Conservation (phyloP, 345 rosid genomes). For the Salix dunnii region DNA sequence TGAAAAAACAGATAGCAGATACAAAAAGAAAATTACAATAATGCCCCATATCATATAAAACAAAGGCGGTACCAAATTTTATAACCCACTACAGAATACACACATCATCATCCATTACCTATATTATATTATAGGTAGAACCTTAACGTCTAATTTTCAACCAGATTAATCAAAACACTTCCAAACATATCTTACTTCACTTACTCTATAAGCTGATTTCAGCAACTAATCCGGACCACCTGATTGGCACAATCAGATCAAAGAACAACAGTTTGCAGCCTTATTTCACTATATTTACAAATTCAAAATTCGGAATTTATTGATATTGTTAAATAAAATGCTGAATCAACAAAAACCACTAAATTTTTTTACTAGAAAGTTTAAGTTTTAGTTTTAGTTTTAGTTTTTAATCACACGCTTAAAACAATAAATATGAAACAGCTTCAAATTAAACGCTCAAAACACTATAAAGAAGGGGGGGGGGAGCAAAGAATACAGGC, state of each 20-base stretch:
- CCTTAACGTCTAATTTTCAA: background rate
- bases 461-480: background rate
- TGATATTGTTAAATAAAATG: background rate
- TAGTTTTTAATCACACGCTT: background rate
- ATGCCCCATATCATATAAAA: background rate
- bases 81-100: background rate
- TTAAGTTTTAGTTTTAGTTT: background rate
- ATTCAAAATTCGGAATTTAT: background rate
- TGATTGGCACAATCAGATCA: background rate
- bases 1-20: background rate
- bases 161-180: background rate
- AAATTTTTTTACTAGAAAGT: too few species aligned
- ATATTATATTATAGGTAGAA: background rate
- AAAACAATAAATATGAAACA: background rate
- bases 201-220: background rate
- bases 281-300: background rate
- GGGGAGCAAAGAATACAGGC: background rate
- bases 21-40: background rate
- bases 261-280: background rate
- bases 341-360: background rate
- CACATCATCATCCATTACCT: background rate
- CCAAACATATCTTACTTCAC: background rate
- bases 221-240: background rate
- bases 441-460: background rate
- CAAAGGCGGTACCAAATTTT: background rate